Evolutionary conservation across 2,329 filamentous ascomycete species (phyloP).

Genomic region (Bipolaris victoriae): DNA sequence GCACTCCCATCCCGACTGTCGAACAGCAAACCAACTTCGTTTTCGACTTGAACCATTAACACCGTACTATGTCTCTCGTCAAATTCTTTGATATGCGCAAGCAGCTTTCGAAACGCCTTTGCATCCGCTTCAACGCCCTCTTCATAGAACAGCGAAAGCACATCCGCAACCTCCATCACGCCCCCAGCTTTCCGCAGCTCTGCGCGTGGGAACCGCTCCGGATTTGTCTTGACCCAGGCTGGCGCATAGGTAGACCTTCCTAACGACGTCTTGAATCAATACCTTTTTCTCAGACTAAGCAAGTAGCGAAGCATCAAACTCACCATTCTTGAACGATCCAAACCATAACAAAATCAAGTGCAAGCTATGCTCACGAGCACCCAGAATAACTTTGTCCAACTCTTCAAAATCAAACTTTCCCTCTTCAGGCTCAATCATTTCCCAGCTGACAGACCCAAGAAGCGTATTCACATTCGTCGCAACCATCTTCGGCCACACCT

Average conservation of each 20-base stretch:
- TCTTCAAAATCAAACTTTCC: conserved; percentile 53
- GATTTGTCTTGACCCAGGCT: conserved; percentile 40
- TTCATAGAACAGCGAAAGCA: conserved; percentile 43
- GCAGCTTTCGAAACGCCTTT: conserved; percentile 49
- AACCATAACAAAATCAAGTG: conserved; percentile 56
- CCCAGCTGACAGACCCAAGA: conserved; percentile 55
- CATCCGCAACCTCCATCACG: conserved; percentile 27
- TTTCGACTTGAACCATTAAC: conserved; percentile 65
- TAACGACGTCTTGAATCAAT: background rate
- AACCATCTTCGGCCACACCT: conserved; percentile 53
- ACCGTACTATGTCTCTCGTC: conserved; percentile 58
- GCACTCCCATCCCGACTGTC: conserved; percentile 55
- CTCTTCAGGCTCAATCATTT: conserved; percentile 55
- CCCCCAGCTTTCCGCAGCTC: conserved; percentile 30
- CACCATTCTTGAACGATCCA: conserved; percentile 56
- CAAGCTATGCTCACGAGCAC: conserved; percentile 48
- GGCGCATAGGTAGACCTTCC: conserved; percentile 35
- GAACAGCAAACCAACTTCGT: conserved; percentile 60
- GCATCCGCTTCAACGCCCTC: conserved; percentile 47
- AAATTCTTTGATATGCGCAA: conserved; percentile 52
- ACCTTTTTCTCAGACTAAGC: background rate
- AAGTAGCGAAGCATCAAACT: conserved; percentile 1
- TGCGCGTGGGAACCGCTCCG: conserved; percentile 43
- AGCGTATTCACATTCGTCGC: conserved; percentile 54
- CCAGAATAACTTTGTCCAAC: conserved; percentile 50